Evolutionary conservation across 352 stramenopile species (phyloP).

Genomic region (Peronospora tabacina): DNA sequence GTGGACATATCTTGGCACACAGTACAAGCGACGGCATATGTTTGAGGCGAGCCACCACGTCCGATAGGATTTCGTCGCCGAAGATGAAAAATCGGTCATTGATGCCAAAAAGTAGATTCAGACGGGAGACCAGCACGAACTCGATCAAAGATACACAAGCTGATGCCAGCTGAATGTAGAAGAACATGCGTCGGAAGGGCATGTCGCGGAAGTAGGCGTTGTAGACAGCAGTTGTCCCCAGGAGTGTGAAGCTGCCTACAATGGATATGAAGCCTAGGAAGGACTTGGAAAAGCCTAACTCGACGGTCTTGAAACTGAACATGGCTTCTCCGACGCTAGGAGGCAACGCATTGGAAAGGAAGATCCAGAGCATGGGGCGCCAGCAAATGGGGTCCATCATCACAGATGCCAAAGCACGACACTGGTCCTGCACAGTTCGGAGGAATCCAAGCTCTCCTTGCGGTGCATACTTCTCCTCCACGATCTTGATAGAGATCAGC

Average conservation of each 20-base stretch:
- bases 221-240: conserved; percentile 67
- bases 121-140: conserved; percentile 60
- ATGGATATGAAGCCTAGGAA: conserved; percentile 79
- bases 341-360: conserved; percentile 66
- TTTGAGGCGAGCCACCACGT: conserved; percentile 72
- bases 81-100: conserved; percentile 76
- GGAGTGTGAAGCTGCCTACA: conserved; percentile 56
- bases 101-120: conserved; percentile 55
- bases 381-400: conserved; percentile 70
- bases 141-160: conserved; percentile 57
- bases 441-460: conserved; percentile 34
- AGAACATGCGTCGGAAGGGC: conserved; percentile 71
- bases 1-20: conserved; percentile 92
- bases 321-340: conserved; percentile 69
- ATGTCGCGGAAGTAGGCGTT: conserved; percentile 75
- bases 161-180: conserved; percentile 63
- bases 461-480: conserved; percentile 41
- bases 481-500: conserved; percentile 49
- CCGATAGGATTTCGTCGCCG: conserved; percentile 71
- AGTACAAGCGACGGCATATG: conserved; percentile 93
- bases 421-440: conserved; percentile 43
- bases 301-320: conserved; percentile 79
- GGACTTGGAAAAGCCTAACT: conserved; percentile 65
- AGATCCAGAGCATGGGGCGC: conserved; percentile 75
- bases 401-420: conserved; percentile 41